These are phyloP conservation scores for Haberlea rhodopensis DNA, from an alignment of 257 asterid genomes.

Conservation along the genomic window DNA sequence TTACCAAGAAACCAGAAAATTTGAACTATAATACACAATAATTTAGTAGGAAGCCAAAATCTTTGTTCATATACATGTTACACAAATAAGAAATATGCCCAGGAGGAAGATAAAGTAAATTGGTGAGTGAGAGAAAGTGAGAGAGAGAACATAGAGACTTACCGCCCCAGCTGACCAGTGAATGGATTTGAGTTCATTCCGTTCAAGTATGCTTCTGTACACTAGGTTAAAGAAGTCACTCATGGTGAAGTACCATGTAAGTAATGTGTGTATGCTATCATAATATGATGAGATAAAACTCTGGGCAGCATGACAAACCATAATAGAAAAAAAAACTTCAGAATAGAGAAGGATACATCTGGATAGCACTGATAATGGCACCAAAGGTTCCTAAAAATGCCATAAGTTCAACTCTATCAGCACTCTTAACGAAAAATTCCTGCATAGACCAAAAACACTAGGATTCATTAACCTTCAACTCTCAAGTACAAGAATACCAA, in stretches of 20 bases:
- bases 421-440: constrained; percentile 86
- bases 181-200: constrained; percentile 70
- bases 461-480: neutral
- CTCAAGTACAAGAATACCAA: neutral
- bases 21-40: neutral
- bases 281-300: neutral
- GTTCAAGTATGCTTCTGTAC: constrained; percentile 74
- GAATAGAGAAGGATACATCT: constrained; percentile 61
- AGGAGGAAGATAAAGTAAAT: neutral
- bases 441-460: constrained; percentile 34
- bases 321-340: neutral
- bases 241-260: neutral
- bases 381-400: constrained; percentile 91
- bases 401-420: constrained; percentile 90
- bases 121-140: neutral
- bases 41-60: neutral
- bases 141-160: constrained; percentile 31
- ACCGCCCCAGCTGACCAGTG: constrained; percentile 84
- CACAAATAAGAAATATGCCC: neutral
- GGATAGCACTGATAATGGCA: constrained; percentile 78
- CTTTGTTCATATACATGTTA: too few species aligned
- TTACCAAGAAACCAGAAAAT: neutral
- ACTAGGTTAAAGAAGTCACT: constrained; percentile 38
- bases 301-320: constrained; percentile 9
- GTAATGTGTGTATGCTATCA: neutral